These are phyloP conservation scores for Raphanus sativus DNA, from an alignment of 345 rosid genomes.

Conservation along the genomic window DNA sequence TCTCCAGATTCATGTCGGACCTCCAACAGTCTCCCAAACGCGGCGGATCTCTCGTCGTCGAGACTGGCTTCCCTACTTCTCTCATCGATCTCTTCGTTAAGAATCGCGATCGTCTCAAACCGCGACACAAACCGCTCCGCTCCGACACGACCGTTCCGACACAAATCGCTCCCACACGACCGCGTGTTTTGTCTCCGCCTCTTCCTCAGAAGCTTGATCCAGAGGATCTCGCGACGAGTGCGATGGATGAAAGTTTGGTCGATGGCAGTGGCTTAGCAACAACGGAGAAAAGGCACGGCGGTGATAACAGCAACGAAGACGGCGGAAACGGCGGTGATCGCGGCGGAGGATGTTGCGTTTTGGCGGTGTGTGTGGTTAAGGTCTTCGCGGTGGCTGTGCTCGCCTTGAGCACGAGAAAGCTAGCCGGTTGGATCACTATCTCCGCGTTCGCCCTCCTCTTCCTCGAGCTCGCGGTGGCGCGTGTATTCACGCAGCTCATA, in stretches of 20 bases:
- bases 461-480: slow-evolving; percentile 46
- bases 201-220: slow-evolving; percentile 13
- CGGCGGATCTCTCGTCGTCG: slow-evolving; percentile 70
- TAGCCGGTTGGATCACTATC: slow-evolving; percentile 54
- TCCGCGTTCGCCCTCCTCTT: slow-evolving; percentile 57
- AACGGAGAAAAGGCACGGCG: not conserved
- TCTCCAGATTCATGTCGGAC: slow-evolving; percentile 67
- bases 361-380: slow-evolving; percentile 40
- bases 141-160: slow-evolving; percentile 12
- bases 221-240: not conserved
- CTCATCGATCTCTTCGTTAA: slow-evolving; percentile 68
- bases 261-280: not conserved
- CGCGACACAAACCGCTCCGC: not conserved
- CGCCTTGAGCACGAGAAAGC: slow-evolving; percentile 52
- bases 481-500: slow-evolving; percentile 24
- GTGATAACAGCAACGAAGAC: not conserved
- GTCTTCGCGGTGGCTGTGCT: slow-evolving; percentile 49
- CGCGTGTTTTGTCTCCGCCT: slow-evolving; percentile 6
- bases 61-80: slow-evolving; percentile 91
- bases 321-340: not conserved
- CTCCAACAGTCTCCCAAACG: slow-evolving; percentile 65
- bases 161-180: slow-evolving; percentile 14
- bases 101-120: slow-evolving; percentile 63
- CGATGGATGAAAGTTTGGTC: slow-evolving; percentile 3
- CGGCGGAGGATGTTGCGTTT: slow-evolving; percentile 23